Base-by-base conservation (phyloP, 2,329 filamentous ascomycete species). In the Penicillium concentricum region DNA sequence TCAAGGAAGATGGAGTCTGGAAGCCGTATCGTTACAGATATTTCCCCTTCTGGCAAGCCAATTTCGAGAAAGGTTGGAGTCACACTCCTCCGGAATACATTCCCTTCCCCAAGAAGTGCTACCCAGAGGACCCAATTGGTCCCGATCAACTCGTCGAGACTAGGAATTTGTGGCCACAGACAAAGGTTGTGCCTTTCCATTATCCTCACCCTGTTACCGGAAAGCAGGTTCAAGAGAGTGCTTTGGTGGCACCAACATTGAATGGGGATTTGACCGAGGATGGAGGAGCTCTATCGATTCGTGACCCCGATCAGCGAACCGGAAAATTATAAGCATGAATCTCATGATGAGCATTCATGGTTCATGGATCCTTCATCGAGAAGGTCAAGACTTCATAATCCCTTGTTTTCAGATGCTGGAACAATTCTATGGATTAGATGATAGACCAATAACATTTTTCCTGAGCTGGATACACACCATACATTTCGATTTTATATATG, bases 1-100 rank as follows among this genome's bases (percentile, higher is more conserved):
- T 84, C 70, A 83, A 82, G 69, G 81, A 84, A 62, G 68, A 79
- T 57, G 81, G 80, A 5, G 71, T 77, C 5, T 84, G 82, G 82
- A 82, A 81, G 69, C 76, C 84, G 24, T 80, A 81, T 68, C 74
- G 79, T 34, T 76, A 82, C 59, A 77, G 80, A 41, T 84, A 84
- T 67, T 83, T 83, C 63, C 81, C 82, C 1, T 84, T 84, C 69
- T 84, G 82, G 82, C 82, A 84, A 67, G 78, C 75, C 59, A 77
- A 80, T 28, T 79, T 81, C 56, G 80, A 81, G 67, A 77, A 76
- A 39, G 82, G 82, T 34, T 84, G 82, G 82, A 72, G 76, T 2
- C 79, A 79, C 67, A 75, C 78, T 49, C 81, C 82, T 49, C 24
- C 24, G 24, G 79, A 82, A 58, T 81, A 83, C 56, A 15, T 43